Base-by-base conservation (phyloP, 768 basidiomycete species). In the Lepiota subincarnata region DNA sequence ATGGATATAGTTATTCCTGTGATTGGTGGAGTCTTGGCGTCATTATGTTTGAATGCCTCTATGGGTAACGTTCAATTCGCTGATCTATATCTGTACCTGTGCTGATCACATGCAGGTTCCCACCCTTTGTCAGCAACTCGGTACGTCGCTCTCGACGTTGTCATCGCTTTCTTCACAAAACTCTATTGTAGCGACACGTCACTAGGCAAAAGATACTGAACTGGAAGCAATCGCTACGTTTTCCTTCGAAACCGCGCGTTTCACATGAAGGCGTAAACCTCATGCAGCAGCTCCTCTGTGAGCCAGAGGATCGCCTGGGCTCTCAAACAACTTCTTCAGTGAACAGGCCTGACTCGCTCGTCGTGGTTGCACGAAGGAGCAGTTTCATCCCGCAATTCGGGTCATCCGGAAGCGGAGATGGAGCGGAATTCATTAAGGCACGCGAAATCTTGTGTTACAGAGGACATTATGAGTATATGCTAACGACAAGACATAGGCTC, bases 11-110 rank as follows among this genome's bases (percentile, higher is more conserved):
- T 36, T 95, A 90, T 70, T 89, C 87, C 34, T 96, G 93, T 66
- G 96, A 98, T 66, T 98, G 94, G 94, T 99, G 96, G 96, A 92
- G 89, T 71, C 80, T 98, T 42, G 95, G 94, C 11, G 89, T 97
- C 50, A 98, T 99, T 67, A 90, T 93, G 85, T 98, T 87, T 64
- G 94, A 98, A 69, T 93, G 91, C 66, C 75, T 97, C 67, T 95
- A 93, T 63, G 91, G 89, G 88, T 91, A 67, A 50, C 61, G 50
- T 45, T 58, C 50, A 55, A 22, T 26, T 48, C 18, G 53, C 24
- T 59, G 55, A 42, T 49, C 26, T 52, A 45, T 44, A 53, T 45
- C 55, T 48, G 38, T 48, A 47, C 44, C 36, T 46, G 49, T 44
- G 20, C 43, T 55, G 37, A 50, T 58, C 36, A 38, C 52, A 36